phyloP scores from a whole-genome alignment of 106 monocot species.

The Platanthera zijinensis region DNA sequence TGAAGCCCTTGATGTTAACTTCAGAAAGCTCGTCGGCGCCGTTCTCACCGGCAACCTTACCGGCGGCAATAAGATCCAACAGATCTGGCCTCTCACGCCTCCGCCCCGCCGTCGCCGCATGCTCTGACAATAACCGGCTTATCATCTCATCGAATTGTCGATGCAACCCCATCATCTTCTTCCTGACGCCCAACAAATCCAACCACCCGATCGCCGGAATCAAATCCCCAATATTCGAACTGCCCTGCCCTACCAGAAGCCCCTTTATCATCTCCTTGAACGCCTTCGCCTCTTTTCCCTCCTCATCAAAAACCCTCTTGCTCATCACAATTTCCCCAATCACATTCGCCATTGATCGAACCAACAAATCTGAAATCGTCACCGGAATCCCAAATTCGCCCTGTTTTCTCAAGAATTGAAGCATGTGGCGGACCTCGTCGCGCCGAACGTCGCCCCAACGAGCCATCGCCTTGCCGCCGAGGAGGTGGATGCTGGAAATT shows the following conservation, averaged over 20 bases:
- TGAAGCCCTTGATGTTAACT: conserved; percentile 11
- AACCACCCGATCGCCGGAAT: conserved; percentile 30
- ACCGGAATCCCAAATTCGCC: background rate
- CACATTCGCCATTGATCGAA: conserved; percentile 28
- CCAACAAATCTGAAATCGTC: conserved; percentile 13
- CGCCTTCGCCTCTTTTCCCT: conserved; percentile 18
- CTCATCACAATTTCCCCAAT: conserved; percentile 28
- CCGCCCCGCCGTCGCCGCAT: conserved; percentile 14
- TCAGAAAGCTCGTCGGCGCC: background rate
- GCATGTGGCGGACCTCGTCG: conserved; percentile 28
- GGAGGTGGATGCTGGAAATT: conserved; percentile 20
- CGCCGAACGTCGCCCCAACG: conserved; percentile 12
- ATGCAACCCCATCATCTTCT: conserved; percentile 21
- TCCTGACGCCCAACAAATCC: conserved; percentile 26
- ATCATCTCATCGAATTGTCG: conserved; percentile 15
- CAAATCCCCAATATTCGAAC: conserved; percentile 33
- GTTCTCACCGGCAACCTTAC: background rate
- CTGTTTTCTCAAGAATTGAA: conserved; percentile 11
- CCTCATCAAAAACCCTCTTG: conserved; percentile 22
- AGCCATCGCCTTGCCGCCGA: conserved; percentile 18
- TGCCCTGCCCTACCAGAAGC: conserved; percentile 22
- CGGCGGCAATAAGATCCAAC: conserved; percentile 12
- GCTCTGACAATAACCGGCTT: conserved; percentile 17
- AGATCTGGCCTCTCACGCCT: conserved; percentile 18
- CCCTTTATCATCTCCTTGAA: conserved; percentile 37